Base-by-base conservation (phyloP, 2,329 filamentous ascomycete species). In the Fusarium agapanthi region DNA sequence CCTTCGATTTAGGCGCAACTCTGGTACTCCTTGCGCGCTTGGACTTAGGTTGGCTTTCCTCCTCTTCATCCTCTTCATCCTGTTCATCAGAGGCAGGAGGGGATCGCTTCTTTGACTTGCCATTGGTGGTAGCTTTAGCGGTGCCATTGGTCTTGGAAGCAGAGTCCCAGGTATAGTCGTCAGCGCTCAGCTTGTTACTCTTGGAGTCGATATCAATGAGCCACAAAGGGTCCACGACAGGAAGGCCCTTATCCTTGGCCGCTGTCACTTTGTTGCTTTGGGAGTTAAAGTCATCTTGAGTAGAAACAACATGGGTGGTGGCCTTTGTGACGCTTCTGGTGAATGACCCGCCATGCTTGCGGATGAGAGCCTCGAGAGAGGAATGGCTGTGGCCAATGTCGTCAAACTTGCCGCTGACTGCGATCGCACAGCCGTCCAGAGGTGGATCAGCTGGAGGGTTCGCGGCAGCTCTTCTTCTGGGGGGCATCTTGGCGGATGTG, bases 181-280 rank as follows among this genome's bases (percentile, higher is more conserved):
- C 75, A 4, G 66, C 72, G 26, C 71, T 67, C 18, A 80, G 68
- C 47, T 74, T 72, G 54, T 70, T 74, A 30, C 75, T 72, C 43
- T 78, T 63, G 15, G 70, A 65, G 41, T 87, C 81, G 28, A 86
- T 90, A n/a, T 90, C 86, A 5, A 87, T 71, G n/a, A 91, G 81
- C 92, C 92, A 94, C 20, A 87, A 81, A 1, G 91, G 79, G 15
- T 81, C 84, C 32, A 94, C 86, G 50, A 93, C 84, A 6, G 85
- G 84, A 18, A 92, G 80, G 26, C 79, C 82, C 38, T 85, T 82
- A 18, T 83, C 73, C 15, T 83, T 78, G 9, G 85, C 88, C 22
- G 86, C 80, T 73, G 82, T 83, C 71, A 88, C 86, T 76, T 91
- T 91, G 47, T 81, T 77, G 1, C 86, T 85, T 2, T 80, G 79